Evolutionary conservation across 1,139 yeast genomes (phyloP).

Genomic region (Lodderomyces elongisporus): DNA sequence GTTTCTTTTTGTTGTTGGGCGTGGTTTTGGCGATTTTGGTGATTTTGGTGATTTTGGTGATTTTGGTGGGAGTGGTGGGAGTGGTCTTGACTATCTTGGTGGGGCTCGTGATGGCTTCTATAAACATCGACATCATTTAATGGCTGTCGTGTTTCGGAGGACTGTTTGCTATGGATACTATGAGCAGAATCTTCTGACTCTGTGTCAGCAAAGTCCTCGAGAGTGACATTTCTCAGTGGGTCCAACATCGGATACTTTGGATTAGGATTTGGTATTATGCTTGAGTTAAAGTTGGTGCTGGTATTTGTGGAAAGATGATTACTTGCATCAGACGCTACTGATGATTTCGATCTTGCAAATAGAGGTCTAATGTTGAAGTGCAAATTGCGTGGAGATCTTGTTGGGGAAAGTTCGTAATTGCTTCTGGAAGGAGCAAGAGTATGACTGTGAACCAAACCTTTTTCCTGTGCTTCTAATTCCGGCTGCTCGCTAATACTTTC

Average conservation of each 20-base stretch:
- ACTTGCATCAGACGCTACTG: constrained; percentile 14
- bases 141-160: no score
- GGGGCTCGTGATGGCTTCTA: no score
- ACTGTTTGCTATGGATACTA: background rate
- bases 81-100: no score
- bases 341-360: constrained; percentile 20
- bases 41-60: no score
- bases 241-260: constrained; percentile 6
- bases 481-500: constrained; percentile 27
- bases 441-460: no score
- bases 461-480: constrained; percentile 12
- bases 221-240: constrained; percentile 17
- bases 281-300: constrained; percentile 1
- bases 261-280: constrained; percentile 1
- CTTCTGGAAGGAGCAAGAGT: no score
- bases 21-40: no score
- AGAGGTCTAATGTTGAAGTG: constrained; percentile 18
- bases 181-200: constrained; percentile 20
- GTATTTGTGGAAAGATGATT: no score
- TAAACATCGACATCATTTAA: no score
- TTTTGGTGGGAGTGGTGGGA: no score
- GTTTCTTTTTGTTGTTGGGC: no score
- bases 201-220: constrained; percentile 42
- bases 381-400: constrained; percentile 11
- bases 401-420: constrained; percentile 10